These are phyloP conservation scores for Cronartium quercuum DNA, from an alignment of 1,284 basidiomycete species.

Conservation along the genomic window DNA sequence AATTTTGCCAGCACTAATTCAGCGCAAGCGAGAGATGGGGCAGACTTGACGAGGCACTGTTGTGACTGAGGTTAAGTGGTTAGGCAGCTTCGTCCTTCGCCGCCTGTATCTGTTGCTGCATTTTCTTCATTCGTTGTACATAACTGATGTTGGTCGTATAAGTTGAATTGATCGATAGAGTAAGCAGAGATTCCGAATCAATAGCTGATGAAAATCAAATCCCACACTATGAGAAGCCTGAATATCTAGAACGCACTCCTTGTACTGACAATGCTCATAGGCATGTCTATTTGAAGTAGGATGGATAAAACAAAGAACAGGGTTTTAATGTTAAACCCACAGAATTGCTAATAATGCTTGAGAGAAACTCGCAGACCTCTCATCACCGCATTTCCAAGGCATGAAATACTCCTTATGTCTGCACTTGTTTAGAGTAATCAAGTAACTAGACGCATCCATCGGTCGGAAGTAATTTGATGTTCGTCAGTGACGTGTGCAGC, in stretches of 20 bases:
- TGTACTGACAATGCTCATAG: constrained; percentile 39
- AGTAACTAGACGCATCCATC: constrained; percentile 22
- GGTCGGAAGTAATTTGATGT: too few species aligned
- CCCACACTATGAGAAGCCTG: background rate
- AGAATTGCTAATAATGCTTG: too few species aligned
- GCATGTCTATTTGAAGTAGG: constrained; percentile 10
- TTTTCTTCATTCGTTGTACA: constrained; percentile 33
- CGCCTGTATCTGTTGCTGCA: constrained; percentile 35
- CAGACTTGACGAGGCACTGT: too few species aligned
- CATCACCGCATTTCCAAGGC: constrained; percentile 39
- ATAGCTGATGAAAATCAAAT: background rate
- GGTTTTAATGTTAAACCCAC: background rate
- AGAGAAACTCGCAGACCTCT: constrained; percentile 34
- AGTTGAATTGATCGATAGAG: background rate
- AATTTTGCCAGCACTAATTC: too few species aligned
- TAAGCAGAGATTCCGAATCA: background rate
- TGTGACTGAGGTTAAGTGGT: too few species aligned
- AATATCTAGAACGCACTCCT: constrained; percentile 18
- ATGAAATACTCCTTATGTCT: constrained; percentile 36
- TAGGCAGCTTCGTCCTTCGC: constrained; percentile 25
- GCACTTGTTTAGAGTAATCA: constrained; percentile 38
- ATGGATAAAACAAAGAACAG: background rate
- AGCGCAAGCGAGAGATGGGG: too few species aligned
- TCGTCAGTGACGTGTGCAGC: background rate
- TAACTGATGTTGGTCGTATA: constrained; percentile 7